Evolutionary conservation across 345 rosid species (phyloP).

Genomic region (Euphorbia peplus): DNA sequence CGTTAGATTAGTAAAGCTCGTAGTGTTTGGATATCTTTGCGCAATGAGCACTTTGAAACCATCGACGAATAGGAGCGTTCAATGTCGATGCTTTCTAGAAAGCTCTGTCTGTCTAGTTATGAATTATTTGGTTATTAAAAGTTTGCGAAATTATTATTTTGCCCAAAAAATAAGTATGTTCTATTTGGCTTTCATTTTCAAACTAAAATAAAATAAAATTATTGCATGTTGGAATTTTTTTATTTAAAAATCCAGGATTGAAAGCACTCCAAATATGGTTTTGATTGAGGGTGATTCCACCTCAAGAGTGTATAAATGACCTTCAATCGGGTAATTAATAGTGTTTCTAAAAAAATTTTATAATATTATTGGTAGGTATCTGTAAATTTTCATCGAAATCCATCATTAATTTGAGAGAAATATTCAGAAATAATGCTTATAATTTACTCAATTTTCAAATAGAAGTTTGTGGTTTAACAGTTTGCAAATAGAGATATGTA

Average conservation of each 20-base stretch:
- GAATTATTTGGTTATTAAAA: neutral
- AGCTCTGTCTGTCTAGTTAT: neutral
- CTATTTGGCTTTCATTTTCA: neutral
- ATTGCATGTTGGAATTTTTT: neutral
- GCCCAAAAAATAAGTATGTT: neutral
- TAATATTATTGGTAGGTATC: too few species aligned
- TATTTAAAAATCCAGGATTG: neutral
- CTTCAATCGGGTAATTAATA: too few species aligned
- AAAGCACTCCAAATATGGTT: too few species aligned
- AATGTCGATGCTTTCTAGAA: conserved; percentile 9
- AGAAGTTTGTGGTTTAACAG: too few species aligned
- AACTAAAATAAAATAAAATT: neutral
- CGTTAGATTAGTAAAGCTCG: neutral
- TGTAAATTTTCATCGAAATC: too few species aligned
- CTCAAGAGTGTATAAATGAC: too few species aligned
- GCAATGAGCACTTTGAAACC: conserved; percentile 12
- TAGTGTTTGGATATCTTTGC: conserved; percentile 8
- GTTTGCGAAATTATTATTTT: neutral
- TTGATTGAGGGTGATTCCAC: too few species aligned
- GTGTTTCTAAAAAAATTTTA: too few species aligned
- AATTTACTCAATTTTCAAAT: too few species aligned
- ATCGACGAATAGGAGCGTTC: conserved; percentile 20
- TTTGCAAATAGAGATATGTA: too few species aligned
- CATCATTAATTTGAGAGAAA: too few species aligned
- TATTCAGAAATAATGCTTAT: too few species aligned